These are phyloP conservation scores for Cladorrhinum samala DNA, from an alignment of 495 filamentous ascomycete genomes.

Conservation along the genomic window DNA sequence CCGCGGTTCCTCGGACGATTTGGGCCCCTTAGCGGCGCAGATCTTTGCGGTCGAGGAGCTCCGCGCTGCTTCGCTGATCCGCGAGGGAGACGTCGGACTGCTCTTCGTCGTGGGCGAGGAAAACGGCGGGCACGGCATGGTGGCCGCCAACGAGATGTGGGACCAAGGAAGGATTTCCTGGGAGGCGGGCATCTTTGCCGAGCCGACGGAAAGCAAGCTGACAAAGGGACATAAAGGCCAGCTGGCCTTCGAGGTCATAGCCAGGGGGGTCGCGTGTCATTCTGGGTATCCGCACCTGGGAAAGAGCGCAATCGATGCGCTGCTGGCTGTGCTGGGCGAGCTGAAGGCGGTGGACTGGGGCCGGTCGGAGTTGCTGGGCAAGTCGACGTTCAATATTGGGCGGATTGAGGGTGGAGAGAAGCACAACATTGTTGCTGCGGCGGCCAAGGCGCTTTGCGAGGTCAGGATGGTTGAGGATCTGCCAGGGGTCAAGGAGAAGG, in stretches of 20 bases:
- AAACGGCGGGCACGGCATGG: slow-evolving; percentile 73
- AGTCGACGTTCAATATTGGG: slow-evolving; percentile 79
- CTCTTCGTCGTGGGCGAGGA: slow-evolving; percentile 89
- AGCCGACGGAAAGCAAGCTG: slow-evolving; percentile 79
- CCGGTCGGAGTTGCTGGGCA: slow-evolving; percentile 64
- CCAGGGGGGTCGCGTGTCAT: slow-evolving; percentile 71
- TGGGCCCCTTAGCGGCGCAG: background rate
- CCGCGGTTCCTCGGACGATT: background rate
- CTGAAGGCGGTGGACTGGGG: slow-evolving; percentile 62
- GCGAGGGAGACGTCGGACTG: slow-evolving; percentile 51
- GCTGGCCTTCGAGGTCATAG: slow-evolving; percentile 54
- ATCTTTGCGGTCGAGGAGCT: background rate
- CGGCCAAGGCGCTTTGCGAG: slow-evolving; percentile 75
- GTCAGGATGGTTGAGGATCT: background rate
- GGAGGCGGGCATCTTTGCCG: slow-evolving; percentile 71
- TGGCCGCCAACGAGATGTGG: slow-evolving; percentile 17
- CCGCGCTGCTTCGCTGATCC: background rate
- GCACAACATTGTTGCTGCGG: slow-evolving; percentile 38
- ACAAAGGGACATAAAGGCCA: slow-evolving; percentile 83
- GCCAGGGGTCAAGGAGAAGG: background rate
- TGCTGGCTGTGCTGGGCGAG: slow-evolving; percentile 58
- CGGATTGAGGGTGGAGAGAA: slow-evolving; percentile 59
- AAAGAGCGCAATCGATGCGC: slow-evolving; percentile 64
- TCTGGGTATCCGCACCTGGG: slow-evolving; percentile 84
- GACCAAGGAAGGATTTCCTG: slow-evolving; percentile 7